Base-by-base conservation (phyloP, 1,139 yeast species). In the Hyphopichia burtonii region DNA sequence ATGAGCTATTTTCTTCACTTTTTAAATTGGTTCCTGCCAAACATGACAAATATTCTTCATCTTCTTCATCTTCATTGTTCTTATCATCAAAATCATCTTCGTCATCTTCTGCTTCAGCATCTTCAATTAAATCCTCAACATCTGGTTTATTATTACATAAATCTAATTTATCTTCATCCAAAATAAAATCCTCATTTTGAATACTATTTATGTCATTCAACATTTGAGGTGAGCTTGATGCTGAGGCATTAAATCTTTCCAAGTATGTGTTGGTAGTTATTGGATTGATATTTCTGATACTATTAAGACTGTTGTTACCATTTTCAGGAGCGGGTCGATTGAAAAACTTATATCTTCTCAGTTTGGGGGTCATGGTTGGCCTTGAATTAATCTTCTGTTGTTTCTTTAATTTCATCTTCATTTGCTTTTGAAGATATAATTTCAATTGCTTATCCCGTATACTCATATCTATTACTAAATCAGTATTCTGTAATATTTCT, bases 401-500 rank as follows among this genome's bases (percentile, higher is more conserved):
- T 44, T 61, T 66, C 48, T 61, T 67, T 49, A 66, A 48, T 41
- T 65, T 66, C 8, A 63, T 44, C 45, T 65, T 67, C 55, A 70
- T 54, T 47, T 67, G 73, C 42, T 66, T 66, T 47, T 71, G 74
- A 27, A 69, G 53, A 44, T 59, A 67, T 34, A 71, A 44, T 44
- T 70, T 71, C 42, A 69, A 55, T 41, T 70, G 73, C 45, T 72
- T 71, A 46, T 71, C 76, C 41, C 76, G 56, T 20, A 78, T 74
- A 47, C 82, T 76, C 74, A 79, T 68, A 45, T 80, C 82, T 37
- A 71, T 66, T 9, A 78, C 73, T 42, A 78, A 62, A 59, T 86
- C 87, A 4, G 96, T 83, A 41, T 78, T 78, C 51, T 90, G 95
- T 41, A 93, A 69, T 34, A 74, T 74, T 39, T 82, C 83, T 55